phyloP scores from a whole-genome alignment of 1,139 yeast genomes.

The Pichia inconspicua region DNA sequence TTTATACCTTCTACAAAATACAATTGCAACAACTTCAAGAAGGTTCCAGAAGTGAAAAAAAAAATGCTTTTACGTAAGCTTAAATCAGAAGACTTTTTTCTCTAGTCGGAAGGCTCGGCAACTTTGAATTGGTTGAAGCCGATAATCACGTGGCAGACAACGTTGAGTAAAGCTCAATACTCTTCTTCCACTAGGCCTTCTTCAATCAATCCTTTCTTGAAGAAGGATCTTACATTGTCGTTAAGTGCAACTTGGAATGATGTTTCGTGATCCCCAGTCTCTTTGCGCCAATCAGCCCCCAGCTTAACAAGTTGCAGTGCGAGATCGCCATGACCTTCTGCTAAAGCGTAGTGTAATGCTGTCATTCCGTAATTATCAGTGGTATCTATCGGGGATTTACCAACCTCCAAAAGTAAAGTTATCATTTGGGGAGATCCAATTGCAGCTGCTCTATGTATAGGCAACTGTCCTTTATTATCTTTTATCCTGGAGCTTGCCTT shows the following conservation, averaged over 20 bases:
- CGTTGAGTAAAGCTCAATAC: not conserved
- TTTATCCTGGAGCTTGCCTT: constrained; percentile 58
- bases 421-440: constrained; percentile 57
- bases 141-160: not conserved
- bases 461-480: constrained; percentile 58
- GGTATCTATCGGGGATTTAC: constrained; percentile 58
- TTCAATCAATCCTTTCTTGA: constrained; percentile 16
- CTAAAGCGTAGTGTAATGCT: constrained; percentile 80
- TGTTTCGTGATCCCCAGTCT: constrained; percentile 45
- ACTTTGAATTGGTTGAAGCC: not conserved
- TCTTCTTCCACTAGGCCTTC: constrained; percentile 6
- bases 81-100: too few relatives aligned
- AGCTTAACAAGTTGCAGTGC: constrained; percentile 52
- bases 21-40: not conserved
- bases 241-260: constrained; percentile 59
- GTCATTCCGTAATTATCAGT: constrained; percentile 77
- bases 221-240: constrained; percentile 44
- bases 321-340: constrained; percentile 84
- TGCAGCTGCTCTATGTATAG: constrained; percentile 81
- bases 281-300: constrained; percentile 57
- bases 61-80: not conserved
- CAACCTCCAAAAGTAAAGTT: constrained; percentile 41
- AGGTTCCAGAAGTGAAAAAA: not conserved
- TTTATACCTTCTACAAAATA: not conserved
- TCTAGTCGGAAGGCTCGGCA: not conserved